phyloP scores from a whole-genome alignment of 2,329 filamentous ascomycete species.

The Dothideomycetes sp. region DNA sequence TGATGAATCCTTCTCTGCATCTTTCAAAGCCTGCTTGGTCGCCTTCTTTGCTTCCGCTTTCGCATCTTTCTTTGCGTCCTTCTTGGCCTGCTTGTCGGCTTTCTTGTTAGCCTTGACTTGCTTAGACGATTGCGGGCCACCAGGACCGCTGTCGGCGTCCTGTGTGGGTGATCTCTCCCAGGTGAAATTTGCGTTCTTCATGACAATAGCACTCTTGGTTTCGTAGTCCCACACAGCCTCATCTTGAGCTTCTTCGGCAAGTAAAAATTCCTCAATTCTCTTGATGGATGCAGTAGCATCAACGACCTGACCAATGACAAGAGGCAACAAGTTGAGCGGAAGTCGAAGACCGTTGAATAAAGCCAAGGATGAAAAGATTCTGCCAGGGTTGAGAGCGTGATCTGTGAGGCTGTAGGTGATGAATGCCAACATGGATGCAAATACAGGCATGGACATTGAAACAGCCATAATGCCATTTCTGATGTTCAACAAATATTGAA shows the following conservation, averaged over 20 bases:
- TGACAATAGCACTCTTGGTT: slow-evolving; percentile 52
- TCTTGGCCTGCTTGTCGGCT: slow-evolving; percentile 33
- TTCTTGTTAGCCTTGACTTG: slow-evolving; percentile 39
- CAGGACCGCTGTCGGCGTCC: slow-evolving; percentile 28
- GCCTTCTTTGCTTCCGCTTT: slow-evolving; percentile 19
- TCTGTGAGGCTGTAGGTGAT: slow-evolving; percentile 64
- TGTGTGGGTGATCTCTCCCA: slow-evolving; percentile 65
- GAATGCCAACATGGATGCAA: slow-evolving; percentile 91
- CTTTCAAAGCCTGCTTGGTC: slow-evolving; percentile 26
- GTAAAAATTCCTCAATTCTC: slow-evolving; percentile 78
- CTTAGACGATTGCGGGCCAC: slow-evolving; percentile 24
- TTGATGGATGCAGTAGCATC: slow-evolving; percentile 80
- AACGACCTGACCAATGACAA: slow-evolving; percentile 80
- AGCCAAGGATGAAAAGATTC: slow-evolving; percentile 85
- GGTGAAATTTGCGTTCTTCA: slow-evolving; percentile 69
- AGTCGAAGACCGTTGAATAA: slow-evolving; percentile 87
- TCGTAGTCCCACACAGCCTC: slow-evolving; percentile 50
- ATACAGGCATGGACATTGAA: slow-evolving; percentile 79
- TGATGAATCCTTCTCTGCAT: slow-evolving; percentile 13
- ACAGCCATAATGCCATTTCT: slow-evolving; percentile 78
- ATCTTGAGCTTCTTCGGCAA: slow-evolving; percentile 76
- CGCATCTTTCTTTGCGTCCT: slow-evolving; percentile 27
- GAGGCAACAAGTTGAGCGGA: slow-evolving; percentile 78
- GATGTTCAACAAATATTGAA: slow-evolving; percentile 73
- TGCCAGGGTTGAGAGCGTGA: slow-evolving; percentile 61